Base-by-base conservation (phyloP, 1,284 basidiomycete species). In the Sanghuangporus weigelae region DNA sequence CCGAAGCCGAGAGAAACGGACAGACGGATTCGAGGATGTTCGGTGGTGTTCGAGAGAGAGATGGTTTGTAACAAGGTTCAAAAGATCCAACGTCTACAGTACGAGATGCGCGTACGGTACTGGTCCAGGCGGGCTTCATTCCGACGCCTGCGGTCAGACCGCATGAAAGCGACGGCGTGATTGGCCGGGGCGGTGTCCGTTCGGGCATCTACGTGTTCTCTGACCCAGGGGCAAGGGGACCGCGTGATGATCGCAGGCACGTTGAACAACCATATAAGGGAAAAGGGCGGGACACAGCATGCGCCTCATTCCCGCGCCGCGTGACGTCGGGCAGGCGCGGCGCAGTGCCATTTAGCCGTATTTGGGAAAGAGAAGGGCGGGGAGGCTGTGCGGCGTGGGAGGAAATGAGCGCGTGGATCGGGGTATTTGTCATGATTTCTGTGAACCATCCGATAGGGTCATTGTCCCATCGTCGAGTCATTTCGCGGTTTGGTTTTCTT, bases 201-300 rank as follows among this genome's bases (percentile, higher is more conserved):
- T 11, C 53, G 26, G 19, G 53, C 53, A 35, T n/a, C 53, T 54
- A 54, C 8, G 5, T 31, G 53, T 23, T 10, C 53, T 54, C 53
- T 26, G 38, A 54, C 31, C 31, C 36, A 54, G 53, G 53, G 53
- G 11, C 40, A 42, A n/a, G 44, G 7, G 7, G 53, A 38, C 50
- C 53, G 53, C 53, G 53, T 54, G 53, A 54, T 54, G 53, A 54
- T 35, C 8, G 26, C 53, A 54, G 53, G 53, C 5, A 54, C 53
- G 16, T 8, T n/a, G 7, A 46, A 2, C 38, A n/a, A 6, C 36
- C 53, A n/a, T 31, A 54, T 54, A 7, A 16, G 35, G 53, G 12
- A 4, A 54, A 14, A 21, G 19, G 44, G 42, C 61, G 61, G 54
- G 16, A 44, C 61, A 62, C 61, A 57, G 61, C 61, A 62, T 62